Base-by-base conservation (phyloP, 1,284 basidiomycete genomes). In the Trichosporon ovoides region DNA sequence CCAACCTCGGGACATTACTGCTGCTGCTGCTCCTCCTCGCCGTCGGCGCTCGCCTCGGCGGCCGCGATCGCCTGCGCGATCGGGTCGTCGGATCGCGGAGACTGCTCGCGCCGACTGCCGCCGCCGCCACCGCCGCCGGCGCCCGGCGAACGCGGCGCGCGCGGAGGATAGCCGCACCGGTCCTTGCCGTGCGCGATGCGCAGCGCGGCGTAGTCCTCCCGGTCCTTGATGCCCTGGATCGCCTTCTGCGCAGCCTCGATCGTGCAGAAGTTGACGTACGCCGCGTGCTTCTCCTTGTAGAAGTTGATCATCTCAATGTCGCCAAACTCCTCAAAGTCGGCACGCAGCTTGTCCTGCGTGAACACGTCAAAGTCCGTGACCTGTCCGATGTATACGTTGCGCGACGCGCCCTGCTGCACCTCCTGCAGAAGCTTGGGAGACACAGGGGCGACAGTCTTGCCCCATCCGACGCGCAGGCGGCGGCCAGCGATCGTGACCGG, bases 221-320 rank as follows among this genome's bases (percentile, higher is more conserved):
- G 88, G 49, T 20, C 31, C 83, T 94, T 93, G 76, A 95, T 84
- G 13, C 85, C 87, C 58, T 95, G 91, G 68, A 96, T 93, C 18
- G 93, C 91, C 80, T 96, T 96, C 81, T 93, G 92, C 22, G 92
- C 92, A 67, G 92, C 91, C 55, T 87, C 85, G 66, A 96, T 87
- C 77, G 92, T 91, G 51, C 86, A 87, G 70, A 91, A 96, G 81
- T 96, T 97, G 71, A 95, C 88, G 74, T 95, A 97, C 34, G 89
- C 91, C 69, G 91, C 94, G 77, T 92, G 90, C 87, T 96, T 96
- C 77, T 95, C 91, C 78, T 88, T 89, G 68, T 96, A 81, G 79
- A 91, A 92, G 78, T 96, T 96, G 77, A 97, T 87, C 59, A 95
- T 83, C 79, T 97, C 93, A 65, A 97, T 92, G 61, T 95, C 76